Conservation (phyloP, 2,329 filamentous ascomycete species). For the Dendryphion nanum region DNA sequence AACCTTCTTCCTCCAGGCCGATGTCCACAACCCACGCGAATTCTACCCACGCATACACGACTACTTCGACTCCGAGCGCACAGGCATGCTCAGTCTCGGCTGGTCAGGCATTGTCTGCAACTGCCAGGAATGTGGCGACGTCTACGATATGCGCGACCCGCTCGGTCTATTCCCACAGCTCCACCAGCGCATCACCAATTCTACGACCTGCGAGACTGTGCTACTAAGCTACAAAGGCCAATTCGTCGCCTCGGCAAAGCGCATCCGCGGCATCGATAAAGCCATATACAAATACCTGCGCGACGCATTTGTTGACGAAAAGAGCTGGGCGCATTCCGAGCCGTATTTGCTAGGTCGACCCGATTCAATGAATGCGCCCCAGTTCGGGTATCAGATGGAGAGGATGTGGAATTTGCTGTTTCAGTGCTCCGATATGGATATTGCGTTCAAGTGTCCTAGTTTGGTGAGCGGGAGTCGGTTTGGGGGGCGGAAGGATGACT, state of each 20-base stretch:
- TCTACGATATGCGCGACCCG: constrained; percentile 41
- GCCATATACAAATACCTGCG: constrained; percentile 35
- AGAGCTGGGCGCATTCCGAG: constrained; percentile 28
- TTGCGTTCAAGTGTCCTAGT: constrained; percentile 28
- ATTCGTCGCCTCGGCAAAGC: constrained; percentile 46
- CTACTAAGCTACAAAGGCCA: constrained; percentile 49
- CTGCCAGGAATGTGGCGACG: constrained; percentile 42
- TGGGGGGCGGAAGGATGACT: constrained; percentile 24
- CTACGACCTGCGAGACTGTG: constrained; percentile 27
- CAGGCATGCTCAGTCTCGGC: constrained; percentile 48
- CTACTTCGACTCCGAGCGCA: constrained; percentile 39
- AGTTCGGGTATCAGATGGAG: constrained; percentile 29
- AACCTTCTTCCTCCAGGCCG: constrained; percentile 50
- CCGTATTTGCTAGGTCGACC: constrained; percentile 18
- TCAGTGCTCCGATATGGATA: constrained; percentile 24
- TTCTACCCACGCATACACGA: constrained; percentile 39
- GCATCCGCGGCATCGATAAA: constrained; percentile 41
- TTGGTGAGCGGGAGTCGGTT: constrained; percentile 20
- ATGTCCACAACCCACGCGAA: constrained; percentile 40
- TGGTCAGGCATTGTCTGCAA: constrained; percentile 39
- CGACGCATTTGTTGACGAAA: constrained; percentile 18
- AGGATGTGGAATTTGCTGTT: constrained; percentile 29
- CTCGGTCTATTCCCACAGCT: constrained; percentile 40
- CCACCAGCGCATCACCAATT: constrained; percentile 22
- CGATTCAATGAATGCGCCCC: constrained; percentile 25